Evolutionary conservation across 2,329 filamentous ascomycete species (phyloP), one percentile per base, ranked within the genome.

Genomic region (Zasmidium cellare): DNA sequence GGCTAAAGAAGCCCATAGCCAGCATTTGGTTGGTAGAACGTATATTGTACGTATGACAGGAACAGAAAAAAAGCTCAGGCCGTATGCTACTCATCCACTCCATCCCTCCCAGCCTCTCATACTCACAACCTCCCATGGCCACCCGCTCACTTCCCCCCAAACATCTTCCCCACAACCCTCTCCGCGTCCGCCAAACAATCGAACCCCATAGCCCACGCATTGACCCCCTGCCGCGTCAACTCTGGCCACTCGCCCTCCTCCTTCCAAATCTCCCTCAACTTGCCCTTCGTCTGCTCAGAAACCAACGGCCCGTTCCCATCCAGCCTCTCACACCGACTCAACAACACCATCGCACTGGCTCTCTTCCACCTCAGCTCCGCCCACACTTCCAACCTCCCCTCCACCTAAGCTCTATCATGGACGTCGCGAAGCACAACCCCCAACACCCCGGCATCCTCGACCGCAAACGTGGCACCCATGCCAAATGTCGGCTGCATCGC

Each of bases 371-470:
- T 20, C 20, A 50, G n/a, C 20, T 48, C 53, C n/a, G 51, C 48
- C 23, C 25, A 56, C 3, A 56, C n/a, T 28, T 24, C 23, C 38
- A 56, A 31, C 9, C 47, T 35, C 19, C 24, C 48, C 9, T 38
- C 23, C 2, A 57, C 41, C 19, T 52, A n/a, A 2, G 11, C 3
- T 9, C 9, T 16, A 41, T 53, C 48, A 2, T 48, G 9, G 12
- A 51, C 38, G 11, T 22, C 48, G 23, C 24, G 6, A 19, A 57
- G 24, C 2, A 57, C 9, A 2, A 51, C 38, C 7, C 49, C 55
- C 22, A 57, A 20, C 9, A 48, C 49, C 9, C 22, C 55, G 16
- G 55, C 55, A 48, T 57, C 55, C 19, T 57, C 55, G 20, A 57
- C 31, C 11, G 41, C 3, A 9, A 24, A 22, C 2, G 23, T 18